Conservation (phyloP, 2,329 filamentous ascomycete species). For the Xylariales sp. region DNA sequence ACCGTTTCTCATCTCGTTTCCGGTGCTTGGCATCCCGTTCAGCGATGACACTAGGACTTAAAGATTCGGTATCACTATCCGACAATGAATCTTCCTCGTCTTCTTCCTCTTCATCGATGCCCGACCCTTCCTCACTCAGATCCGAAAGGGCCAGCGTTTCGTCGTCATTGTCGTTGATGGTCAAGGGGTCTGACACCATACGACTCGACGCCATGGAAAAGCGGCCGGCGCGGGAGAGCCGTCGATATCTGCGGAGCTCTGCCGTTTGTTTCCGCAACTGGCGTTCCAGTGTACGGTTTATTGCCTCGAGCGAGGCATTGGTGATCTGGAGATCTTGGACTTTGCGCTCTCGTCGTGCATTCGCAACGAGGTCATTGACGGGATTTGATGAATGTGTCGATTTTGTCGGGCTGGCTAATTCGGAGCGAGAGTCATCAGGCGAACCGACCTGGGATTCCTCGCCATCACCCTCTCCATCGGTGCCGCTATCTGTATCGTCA, state of each 20-base stretch:
- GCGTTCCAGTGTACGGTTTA: slow-evolving; percentile 88
- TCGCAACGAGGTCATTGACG: slow-evolving; percentile 75
- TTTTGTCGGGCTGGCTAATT: slow-evolving; percentile 54
- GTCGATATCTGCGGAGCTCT: slow-evolving; percentile 78
- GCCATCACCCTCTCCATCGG: no score
- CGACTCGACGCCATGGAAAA: slow-evolving; percentile 55
- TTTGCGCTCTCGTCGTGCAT: slow-evolving; percentile 86
- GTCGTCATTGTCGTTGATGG: slow-evolving; percentile 34
- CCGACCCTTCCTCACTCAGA: slow-evolving; percentile 42
- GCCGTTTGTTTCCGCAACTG: slow-evolving; percentile 88
- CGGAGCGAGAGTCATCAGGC: slow-evolving; percentile 25
- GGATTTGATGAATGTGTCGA: slow-evolving; percentile 50
- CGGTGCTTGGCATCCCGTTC: slow-evolving; percentile 48
- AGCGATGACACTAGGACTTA: slow-evolving; percentile 34
- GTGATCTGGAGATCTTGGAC: slow-evolving; percentile 95
- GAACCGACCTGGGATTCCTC: no score
- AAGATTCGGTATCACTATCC: slow-evolving; percentile 31
- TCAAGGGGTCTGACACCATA: slow-evolving; percentile 37
- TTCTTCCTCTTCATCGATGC: slow-evolving; percentile 30
- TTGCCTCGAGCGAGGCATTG: slow-evolving; percentile 90
- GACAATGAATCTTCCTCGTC: slow-evolving; percentile 46
- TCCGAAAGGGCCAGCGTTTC: slow-evolving; percentile 44
- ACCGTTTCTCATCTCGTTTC: slow-evolving; percentile 73
- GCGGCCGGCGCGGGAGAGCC: slow-evolving; percentile 77
- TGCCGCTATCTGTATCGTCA: slow-evolving; percentile 25